Evolutionary conservation across 441 rosid genomes (phyloP).

Genomic region (Metrosideros polymorpha): DNA sequence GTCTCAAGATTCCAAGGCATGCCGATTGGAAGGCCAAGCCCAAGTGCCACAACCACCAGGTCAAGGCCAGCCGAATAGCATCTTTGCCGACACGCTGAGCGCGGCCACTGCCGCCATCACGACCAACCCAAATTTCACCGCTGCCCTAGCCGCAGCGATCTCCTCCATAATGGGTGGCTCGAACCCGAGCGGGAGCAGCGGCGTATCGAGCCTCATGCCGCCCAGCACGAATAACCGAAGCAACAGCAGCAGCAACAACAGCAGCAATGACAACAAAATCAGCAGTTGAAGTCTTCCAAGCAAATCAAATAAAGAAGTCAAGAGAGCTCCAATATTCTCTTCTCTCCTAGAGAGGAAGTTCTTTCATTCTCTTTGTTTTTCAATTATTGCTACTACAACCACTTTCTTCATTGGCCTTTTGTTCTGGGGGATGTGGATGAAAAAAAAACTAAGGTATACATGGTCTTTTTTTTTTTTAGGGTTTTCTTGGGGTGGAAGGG

Average conservation of each 20-base stretch:
- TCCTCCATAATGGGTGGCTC: conserved; percentile 5
- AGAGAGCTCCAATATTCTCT: background rate
- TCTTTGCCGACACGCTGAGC: background rate
- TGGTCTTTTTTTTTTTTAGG: background rate
- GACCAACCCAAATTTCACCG: conserved; percentile 7
- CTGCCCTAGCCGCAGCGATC: conserved; percentile 6
- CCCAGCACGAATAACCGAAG: background rate
- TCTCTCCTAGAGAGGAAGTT: background rate
- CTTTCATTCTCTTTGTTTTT: background rate
- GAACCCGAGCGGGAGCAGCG: background rate
- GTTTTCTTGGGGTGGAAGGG: background rate
- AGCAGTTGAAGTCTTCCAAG: conserved; percentile 7
- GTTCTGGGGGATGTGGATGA: background rate
- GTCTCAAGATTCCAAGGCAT: conserved; percentile 10
- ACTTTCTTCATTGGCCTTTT: background rate
- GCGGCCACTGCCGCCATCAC: conserved; percentile 3
- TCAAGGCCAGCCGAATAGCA: background rate
- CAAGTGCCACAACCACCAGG: background rate
- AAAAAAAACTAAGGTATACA: background rate
- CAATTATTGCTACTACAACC: background rate
- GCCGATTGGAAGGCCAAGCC: background rate
- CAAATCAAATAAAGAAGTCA: background rate
- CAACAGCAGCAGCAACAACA: conserved; percentile 4
- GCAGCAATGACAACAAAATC: conserved; percentile 11
- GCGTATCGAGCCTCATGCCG: background rate